These are phyloP conservation scores for Chrysanthemum makinoi DNA, from an alignment of 129 eudicot genomes.

Conservation along the genomic window DNA sequence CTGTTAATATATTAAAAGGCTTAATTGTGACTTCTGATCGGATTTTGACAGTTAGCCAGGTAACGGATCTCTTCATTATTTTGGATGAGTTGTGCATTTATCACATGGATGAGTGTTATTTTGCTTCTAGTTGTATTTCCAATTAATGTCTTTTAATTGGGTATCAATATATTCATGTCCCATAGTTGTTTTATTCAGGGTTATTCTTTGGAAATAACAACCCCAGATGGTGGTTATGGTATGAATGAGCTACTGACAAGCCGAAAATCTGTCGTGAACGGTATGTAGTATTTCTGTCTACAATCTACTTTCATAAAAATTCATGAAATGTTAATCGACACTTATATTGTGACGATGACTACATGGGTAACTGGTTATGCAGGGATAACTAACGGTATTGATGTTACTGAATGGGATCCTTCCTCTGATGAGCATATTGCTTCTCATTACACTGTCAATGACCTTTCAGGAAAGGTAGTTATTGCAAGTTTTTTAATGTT, in stretches of 20 bases:
- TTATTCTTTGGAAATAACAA: conserved; percentile 86
- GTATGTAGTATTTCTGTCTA: conserved; percentile 29
- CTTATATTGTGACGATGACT: background rate
- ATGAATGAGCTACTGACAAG: conserved; percentile 63
- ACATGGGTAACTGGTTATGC: background rate
- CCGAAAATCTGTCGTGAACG: conserved; percentile 61
- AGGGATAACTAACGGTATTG: conserved; percentile 84
- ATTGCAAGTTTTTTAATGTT: conserved; percentile 1
- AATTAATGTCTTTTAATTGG: background rate
- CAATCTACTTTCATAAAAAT: background rate
- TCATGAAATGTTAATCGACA: background rate
- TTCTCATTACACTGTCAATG: conserved; percentile 56
- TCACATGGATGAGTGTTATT: background rate
- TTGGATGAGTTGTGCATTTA: background rate
- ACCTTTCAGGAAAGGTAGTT: conserved; percentile 80
- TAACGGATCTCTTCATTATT: conserved; percentile 13
- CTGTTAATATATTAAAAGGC: conserved; percentile 80
- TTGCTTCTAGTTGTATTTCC: background rate
- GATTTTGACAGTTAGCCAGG: conserved; percentile 81
- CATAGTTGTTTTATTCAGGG: conserved; percentile 47
- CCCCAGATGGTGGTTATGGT: conserved; percentile 95
- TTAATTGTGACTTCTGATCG: conserved; percentile 80
- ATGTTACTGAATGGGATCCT: conserved; percentile 69
- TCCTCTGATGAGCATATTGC: conserved; percentile 57
- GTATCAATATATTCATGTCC: too few species aligned